These are phyloP conservation scores for sunflower (Helianthus annuus) DNA, from an alignment of 129 eudicot genomes.

Conservation along the genomic window DNA sequence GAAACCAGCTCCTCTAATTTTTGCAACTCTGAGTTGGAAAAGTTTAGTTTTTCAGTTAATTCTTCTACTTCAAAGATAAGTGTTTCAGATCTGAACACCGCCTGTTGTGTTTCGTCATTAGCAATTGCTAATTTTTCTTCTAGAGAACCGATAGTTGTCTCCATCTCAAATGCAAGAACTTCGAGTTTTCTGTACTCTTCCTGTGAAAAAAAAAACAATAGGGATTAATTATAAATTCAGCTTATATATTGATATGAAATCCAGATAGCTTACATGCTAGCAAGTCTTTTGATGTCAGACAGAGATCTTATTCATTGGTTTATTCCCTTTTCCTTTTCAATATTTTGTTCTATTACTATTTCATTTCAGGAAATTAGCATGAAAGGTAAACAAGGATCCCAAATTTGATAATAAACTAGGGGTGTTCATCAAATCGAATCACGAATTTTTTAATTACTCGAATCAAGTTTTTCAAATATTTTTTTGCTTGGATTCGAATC, in stretches of 20 bases:
- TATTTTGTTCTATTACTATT: conserved; percentile 1
- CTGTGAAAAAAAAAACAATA: conserved; percentile 41
- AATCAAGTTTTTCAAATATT: too few relatives aligned
- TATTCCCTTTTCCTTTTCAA: not conserved
- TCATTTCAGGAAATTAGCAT: conserved; percentile 1
- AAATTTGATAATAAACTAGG: not conserved
- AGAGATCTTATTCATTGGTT: not conserved
- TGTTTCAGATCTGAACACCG: conserved; percentile 54
- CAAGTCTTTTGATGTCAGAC: not conserved
- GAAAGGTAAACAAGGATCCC: conserved; percentile 1
- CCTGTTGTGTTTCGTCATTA: conserved; percentile 63
- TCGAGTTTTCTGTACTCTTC: conserved; percentile 80
- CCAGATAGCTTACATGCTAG: conserved; percentile 7
- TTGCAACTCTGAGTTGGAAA: conserved; percentile 56
- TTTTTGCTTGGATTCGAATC: too few relatives aligned
- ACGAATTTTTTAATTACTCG: too few relatives aligned
- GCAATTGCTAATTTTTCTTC: conserved; percentile 67
- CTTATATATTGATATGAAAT: not conserved
- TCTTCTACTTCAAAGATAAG: conserved; percentile 55
- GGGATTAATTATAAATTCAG: not conserved
- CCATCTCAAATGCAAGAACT: conserved; percentile 98
- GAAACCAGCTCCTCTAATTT: conserved; percentile 58
- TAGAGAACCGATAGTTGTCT: conserved; percentile 82
- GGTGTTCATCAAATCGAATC: too few relatives aligned
- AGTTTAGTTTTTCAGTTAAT: conserved; percentile 51